Base-by-base conservation (phyloP, 305 asterid species). In the Fraxinus paxiana region DNA sequence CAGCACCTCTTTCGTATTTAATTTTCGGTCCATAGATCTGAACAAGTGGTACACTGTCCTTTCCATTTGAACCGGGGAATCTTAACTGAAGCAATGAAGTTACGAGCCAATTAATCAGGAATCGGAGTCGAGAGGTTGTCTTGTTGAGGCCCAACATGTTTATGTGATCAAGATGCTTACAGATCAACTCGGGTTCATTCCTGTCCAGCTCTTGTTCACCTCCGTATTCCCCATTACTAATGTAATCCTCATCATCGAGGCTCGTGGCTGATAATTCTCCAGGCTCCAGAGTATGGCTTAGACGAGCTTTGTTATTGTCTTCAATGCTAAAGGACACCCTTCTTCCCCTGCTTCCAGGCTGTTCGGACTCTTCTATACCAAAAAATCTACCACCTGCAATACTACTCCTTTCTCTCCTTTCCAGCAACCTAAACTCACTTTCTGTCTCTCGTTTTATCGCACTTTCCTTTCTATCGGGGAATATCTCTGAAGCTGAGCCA, bases 371-470 rank as follows among this genome's bases (percentile, higher is more conserved):
- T 46, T 96, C 99, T 78, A 92, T 89, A 46, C 98, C 96, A 37
- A 94, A 94, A 80, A 96, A 88, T 86, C 97, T 89, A 24, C 98
- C 92, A 20, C 93, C 97, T 0, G 91, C 91, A 46, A 83, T 89
- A 86, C 94, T 87, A 83, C 87, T 92, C 73, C 88, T 90, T 78
- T 95, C 98, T 69, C 99, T 93, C 90, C 98, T 91, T 81, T 92
- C 98, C 69, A 93, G 87, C 73, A 95, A 79, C 82, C 98, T 85
- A 81, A 93, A 95, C 15, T 92, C 99, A 9, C 99, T 98, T 84
- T 91, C 99, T 2, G 99, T 93, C 83, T 95, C 99, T 81, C 99
- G 78, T 85, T 97, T 91, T 86, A 93, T 94, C 12, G 98, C 97
- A 82, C 95, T 95, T 83, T 93, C 98, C 85, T 93, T 93, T n/a